Base-by-base conservation (phyloP, 108 stramenopile genomes). In the Epithemia pelagica region DNA sequence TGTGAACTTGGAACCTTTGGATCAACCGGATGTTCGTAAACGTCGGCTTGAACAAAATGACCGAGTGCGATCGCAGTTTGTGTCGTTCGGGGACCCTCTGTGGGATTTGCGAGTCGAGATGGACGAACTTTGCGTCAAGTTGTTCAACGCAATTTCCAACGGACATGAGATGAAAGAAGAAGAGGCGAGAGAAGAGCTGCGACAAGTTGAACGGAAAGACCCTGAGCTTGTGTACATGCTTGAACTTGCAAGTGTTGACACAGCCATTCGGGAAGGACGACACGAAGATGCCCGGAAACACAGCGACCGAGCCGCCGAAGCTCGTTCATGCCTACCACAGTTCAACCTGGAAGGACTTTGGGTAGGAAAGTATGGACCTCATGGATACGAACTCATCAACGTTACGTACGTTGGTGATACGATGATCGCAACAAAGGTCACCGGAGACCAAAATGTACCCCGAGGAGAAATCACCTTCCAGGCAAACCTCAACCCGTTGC, bases 331-430 rank as follows among this genome's bases (percentile, higher is more conserved):
- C 18, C 71, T 91, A 15, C 90, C 90, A 27, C 87, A 91, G 27
- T 81, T 88, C 54, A 71, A 88, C 28, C 59, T 91, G 74, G 82
- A 87, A 24, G 89, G 89, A 20, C 66, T 91, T 0, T 87, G 86
- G 86, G 86, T 87, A 31, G 89, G 89, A 58, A 91, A 86, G 74
- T 86, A 83, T 54, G 88, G 83, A 1, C 77, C 77, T 28, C 76
- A 86, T 52, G 87, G 85, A 58, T 91, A 86, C 59, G 90, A 91
- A 80, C 84, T 91, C 82, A 79, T 91, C 54, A 91, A 91, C 64
- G 60, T 91, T 22, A 91, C 90, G 23, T 91, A 91, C 60, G 54
- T 37, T 19, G 77, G 74, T n/a, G 85, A 87, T 54, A 74, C 65
- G 2, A 65, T 85, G 10, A 66, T 80, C 59, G 90, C 90, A 1